Base-by-base conservation (phyloP, 2,329 filamentous ascomycete genomes). In the Fusarium miscanthi region DNA sequence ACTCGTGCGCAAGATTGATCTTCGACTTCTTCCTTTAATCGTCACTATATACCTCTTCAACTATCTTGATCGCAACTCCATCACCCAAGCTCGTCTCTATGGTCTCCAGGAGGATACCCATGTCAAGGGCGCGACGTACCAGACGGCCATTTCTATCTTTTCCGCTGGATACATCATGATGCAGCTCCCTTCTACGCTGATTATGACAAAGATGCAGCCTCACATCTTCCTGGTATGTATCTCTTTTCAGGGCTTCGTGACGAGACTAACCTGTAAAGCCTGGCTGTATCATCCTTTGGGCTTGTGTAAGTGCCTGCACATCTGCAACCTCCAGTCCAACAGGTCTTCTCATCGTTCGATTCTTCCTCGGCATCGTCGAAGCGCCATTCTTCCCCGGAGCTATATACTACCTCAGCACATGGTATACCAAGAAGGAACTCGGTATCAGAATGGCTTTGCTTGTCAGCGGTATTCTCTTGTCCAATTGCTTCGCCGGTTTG, bases 241-340 rank as follows among this genome's bases (percentile, higher is more conserved):
- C 27, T 27, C 3, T 0, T 8, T 27, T 27, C 17, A 8, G 6
- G 4, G 4, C 0, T 27, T 27, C 9, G 9, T 2, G 4, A 12
- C 2, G 3, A 8, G 17, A 4, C 48, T 52, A 37, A 52, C 5
- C 14, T 21, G 12, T 27, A 11, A 27, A 52, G 49, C 49, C 49
- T 25, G 49, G 49, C 0, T 52, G 23, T 5, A 52, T 52, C 4
- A 27, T 52, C 10, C 33, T 52, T 3, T 52, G 49, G 49, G 49
- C 49, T 7, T 52, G 31, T 2, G 49, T 52, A 2, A 52, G 49
- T 52, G 33, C 23, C 12, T 52, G 49, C 2, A 52, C 49, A 21
- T 16, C 49, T 27, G 33, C 49, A 8, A 27, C 49, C 0, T 52
- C 33, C 1, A 52, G 49, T 8, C 33, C 49, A 11, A 23, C 49